Base-by-base conservation (phyloP, 208 protist species). In the Herpetomonas samuelpessoai region DNA sequence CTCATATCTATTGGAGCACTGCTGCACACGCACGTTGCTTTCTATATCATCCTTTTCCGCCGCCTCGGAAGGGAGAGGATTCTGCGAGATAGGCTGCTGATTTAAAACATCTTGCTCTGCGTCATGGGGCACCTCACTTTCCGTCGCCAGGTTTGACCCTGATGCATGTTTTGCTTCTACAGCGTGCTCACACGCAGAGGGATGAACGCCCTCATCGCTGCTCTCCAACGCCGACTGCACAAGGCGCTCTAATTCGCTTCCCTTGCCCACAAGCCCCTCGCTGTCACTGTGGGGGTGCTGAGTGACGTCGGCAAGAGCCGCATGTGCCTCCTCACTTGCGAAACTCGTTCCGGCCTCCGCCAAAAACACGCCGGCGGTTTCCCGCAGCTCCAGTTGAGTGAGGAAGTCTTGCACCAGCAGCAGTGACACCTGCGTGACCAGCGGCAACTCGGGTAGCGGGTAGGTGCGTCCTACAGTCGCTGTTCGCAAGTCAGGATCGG, bases 341-440 rank as follows among this genome's bases (percentile, higher is more conserved):
- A 69, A 50, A n/a, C 21, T 44, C 2, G 71, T 26, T 49, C 68
- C 74, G 10, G 64, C 55, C 66, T 95, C 84, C 28, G 68, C 83
- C 45, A 80, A 75, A 22, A 95, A 69, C 14, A 95, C 85, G 2
- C 85, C 83, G 9, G 69, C 61, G 0, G 81, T 84, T n/a, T 84
- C 65, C 1, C 38, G 25, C 2, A 92, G 65, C 6, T 75, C 65
- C n/a, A 90, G 59, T n/a, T 62, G 25, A 38, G 70, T 47, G 0
- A 92, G 53, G 63, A 95, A 95, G 22, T 95, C 82, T 28, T 85
- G 60, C 18, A 95, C 76, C 4, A 95, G 58, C 10, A 95, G 67
- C 2, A 95, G 68, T 6, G 73, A 53, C 10, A 92, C 29, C 16
- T 81, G 74, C 2, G 73, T 64, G 19, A 50, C 45, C 9, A 62